Evolutionary conservation across 2,329 filamentous ascomycete species (phyloP).

Genomic region (Dryadomyces quercivorus): DNA sequence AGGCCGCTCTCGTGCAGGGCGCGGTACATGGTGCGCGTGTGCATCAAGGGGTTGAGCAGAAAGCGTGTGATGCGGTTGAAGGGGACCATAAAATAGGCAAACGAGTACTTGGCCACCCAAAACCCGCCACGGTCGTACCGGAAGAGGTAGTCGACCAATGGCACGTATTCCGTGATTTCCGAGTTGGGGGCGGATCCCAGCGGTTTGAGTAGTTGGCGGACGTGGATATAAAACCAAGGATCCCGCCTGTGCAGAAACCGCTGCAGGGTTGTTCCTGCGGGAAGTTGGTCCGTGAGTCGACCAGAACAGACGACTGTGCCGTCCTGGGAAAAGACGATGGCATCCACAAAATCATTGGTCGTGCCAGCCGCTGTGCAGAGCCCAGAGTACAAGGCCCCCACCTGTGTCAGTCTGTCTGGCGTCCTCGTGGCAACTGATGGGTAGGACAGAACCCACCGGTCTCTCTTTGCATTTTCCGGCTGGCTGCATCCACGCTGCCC

Average conservation of each 20-base stretch:
- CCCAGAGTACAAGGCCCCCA: too few species aligned
- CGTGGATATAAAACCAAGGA: conserved; percentile 66
- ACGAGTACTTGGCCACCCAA: conserved; percentile 53
- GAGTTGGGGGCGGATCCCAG: conserved; percentile 13
- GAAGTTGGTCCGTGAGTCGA: conserved; percentile 35
- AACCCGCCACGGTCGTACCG: conserved; percentile 59
- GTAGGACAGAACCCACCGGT: conserved; percentile 3
- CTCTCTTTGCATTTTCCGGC: conserved; percentile 15
- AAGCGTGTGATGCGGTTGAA: conserved; percentile 46
- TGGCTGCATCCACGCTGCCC: conserved; percentile 26
- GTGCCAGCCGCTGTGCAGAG: neutral
- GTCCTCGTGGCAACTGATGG: neutral
- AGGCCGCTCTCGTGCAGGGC: conserved; percentile 51
- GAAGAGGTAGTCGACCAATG: conserved; percentile 55
- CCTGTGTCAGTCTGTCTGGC: neutral
- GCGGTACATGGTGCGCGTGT: conserved; percentile 53
- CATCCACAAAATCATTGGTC: conserved; percentile 51
- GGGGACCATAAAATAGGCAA: conserved; percentile 39
- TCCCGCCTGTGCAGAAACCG: conserved; percentile 47
- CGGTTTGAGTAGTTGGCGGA: conserved; percentile 27
- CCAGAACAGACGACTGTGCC: conserved; percentile 50
- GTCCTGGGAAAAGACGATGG: conserved; percentile 46
- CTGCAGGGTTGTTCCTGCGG: conserved; percentile 20
- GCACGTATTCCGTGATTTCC: conserved; percentile 35
- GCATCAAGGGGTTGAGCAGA: conserved; percentile 49